These are phyloP conservation scores for Boletus subcaerulescens DNA, from an alignment of 768 basidiomycete genomes.

Conservation along the genomic window DNA sequence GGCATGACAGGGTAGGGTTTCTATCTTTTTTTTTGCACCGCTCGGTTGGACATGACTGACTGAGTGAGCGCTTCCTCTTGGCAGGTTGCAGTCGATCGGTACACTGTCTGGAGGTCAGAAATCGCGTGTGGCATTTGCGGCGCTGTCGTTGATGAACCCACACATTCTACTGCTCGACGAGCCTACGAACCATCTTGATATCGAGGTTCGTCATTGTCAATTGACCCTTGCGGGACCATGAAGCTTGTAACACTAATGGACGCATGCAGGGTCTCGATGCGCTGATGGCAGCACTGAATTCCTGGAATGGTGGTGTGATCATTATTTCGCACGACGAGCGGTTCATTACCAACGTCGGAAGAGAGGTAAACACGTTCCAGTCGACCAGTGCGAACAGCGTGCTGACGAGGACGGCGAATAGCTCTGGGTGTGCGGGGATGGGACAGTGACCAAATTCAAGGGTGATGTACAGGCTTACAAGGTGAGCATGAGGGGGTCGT, in stretches of 20 bases:
- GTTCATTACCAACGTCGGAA: slow-evolving; percentile 88
- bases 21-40: background rate
- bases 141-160: slow-evolving; percentile 80
- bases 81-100: slow-evolving; percentile 80
- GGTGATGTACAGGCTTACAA: slow-evolving; percentile 93
- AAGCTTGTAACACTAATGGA: background rate
- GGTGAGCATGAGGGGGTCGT: slow-evolving; percentile 38
- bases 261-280: slow-evolving; percentile 86
- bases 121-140: slow-evolving; percentile 90
- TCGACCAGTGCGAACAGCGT: background rate
- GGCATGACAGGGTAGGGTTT: slow-evolving; percentile 82
- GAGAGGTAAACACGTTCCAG: slow-evolving; percentile 49
- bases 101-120: slow-evolving; percentile 96
- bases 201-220: slow-evolving; percentile 55
- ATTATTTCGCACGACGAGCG: slow-evolving; percentile 94
- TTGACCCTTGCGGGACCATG: background rate
- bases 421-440: slow-evolving; percentile 93
- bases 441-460: slow-evolving; percentile 75
- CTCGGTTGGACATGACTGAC: background rate
- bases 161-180: slow-evolving; percentile 95
- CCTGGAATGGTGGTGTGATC: slow-evolving; percentile 91
- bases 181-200: slow-evolving; percentile 97
- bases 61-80: background rate
- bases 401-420: slow-evolving; percentile 29
- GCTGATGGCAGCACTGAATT: slow-evolving; percentile 74